Percentiles rank a stretch among this genome's conserved stretches.
phyloP scores from a whole-genome alignment of 2,329 filamentous ascomycete genomes.

The Paecilomyces dactylethromorphus region DNA sequence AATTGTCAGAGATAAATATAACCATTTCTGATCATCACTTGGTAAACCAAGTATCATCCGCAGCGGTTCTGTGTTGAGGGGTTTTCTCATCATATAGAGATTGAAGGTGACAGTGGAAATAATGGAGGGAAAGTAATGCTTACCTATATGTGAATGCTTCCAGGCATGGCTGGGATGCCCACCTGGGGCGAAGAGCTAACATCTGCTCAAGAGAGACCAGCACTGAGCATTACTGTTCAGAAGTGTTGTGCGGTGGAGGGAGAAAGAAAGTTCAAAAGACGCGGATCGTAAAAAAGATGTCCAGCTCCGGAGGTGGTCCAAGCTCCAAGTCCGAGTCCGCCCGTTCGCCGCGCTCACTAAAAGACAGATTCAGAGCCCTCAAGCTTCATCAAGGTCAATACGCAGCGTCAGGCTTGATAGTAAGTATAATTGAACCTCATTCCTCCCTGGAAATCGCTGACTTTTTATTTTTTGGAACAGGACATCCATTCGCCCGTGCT shows the following conservation, averaged over 20 bases:
- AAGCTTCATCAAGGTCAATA: not conserved
- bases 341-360: not conserved
- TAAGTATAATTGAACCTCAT: not conserved
- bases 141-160: constrained; percentile 27
- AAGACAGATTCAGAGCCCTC: not conserved
- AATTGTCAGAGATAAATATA: constrained; percentile 10
- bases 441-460: not conserved
- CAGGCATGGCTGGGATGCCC: constrained; percentile 26
- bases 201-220: constrained; percentile 20
- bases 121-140: constrained; percentile 9
- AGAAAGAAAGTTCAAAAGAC: not conserved
- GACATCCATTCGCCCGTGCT: not conserved
- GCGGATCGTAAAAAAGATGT: constrained; percentile 7
- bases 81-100: constrained; percentile 37
- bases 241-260: not conserved
- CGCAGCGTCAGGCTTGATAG: not conserved
- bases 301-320: constrained; percentile 6
- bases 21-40: constrained; percentile 38
- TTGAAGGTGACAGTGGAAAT: not conserved
- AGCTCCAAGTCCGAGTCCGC: constrained; percentile 4
- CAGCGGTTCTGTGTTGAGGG: constrained; percentile 57
- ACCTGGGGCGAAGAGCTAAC: constrained; percentile 31
- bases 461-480: not conserved
- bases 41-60: constrained; percentile 50
- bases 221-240: not conserved